Evolutionary conservation across 1,284 basidiomycete genomes (phyloP).

Genomic region (Marasmius sp.): DNA sequence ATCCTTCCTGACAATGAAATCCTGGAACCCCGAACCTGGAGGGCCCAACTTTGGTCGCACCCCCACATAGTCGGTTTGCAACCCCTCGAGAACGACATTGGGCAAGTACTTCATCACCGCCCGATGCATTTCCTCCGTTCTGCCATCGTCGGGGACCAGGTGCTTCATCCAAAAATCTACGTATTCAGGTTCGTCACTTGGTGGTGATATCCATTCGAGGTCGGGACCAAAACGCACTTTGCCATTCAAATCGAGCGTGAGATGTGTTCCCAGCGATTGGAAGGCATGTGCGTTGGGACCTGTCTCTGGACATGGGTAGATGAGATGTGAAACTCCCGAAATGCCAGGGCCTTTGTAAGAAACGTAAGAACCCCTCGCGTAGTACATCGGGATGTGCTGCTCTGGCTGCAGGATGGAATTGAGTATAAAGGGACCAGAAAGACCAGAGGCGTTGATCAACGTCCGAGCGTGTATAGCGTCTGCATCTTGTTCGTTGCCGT

Average conservation of each 20-base stretch:
- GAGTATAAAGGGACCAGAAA: slow-evolving; percentile 72
- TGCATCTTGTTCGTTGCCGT: slow-evolving; percentile 39
- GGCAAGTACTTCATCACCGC: slow-evolving; percentile 80
- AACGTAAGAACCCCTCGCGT: slow-evolving; percentile 83
- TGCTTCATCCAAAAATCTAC: slow-evolving; percentile 78
- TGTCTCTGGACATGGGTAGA: slow-evolving; percentile 86
- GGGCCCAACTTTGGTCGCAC: slow-evolving; percentile 87
- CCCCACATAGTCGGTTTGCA: slow-evolving; percentile 89
- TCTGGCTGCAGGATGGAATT: slow-evolving; percentile 67
- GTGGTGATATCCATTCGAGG: slow-evolving; percentile 80
- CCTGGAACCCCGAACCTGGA: slow-evolving; percentile 77
- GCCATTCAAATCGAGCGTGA: slow-evolving; percentile 87
- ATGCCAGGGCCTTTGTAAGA: slow-evolving; percentile 81
- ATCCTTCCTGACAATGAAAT: slow-evolving; percentile 74
- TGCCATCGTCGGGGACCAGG: slow-evolving; percentile 68
- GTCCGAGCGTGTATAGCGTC: slow-evolving; percentile 83
- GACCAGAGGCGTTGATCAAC: slow-evolving; percentile 87
- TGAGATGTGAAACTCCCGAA: slow-evolving; percentile 66
- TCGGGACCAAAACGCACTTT: slow-evolving; percentile 94
- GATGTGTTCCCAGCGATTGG: slow-evolving; percentile 85
- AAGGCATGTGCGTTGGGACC: slow-evolving; percentile 59
- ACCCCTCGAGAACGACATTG: slow-evolving; percentile 56
- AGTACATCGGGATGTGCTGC: slow-evolving; percentile 68
- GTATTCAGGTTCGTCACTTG: slow-evolving; percentile 41
- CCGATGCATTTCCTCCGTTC: slow-evolving; percentile 62